A percentile compares a stretch with the other conserved stretches of the same genome.
Conservation (phyloP, 805 yeast genomes). For the Metschnikowia borealis region DNA sequence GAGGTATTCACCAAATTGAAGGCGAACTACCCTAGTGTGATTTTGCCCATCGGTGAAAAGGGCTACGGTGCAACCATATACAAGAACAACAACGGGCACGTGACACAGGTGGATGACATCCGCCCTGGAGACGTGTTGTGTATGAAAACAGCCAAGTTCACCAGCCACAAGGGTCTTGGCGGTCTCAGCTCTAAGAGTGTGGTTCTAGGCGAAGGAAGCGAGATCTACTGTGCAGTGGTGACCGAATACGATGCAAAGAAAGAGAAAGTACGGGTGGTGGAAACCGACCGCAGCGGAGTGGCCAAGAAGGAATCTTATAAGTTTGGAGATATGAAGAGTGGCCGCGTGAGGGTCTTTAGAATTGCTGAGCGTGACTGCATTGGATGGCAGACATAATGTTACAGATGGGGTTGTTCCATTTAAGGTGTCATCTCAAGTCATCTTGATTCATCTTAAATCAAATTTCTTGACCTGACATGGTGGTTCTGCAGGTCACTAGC, state of each 20-base stretch:
- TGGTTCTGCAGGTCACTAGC: too few species aligned
- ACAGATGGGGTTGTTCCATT: not conserved
- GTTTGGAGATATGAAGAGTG: conserved; percentile 69
- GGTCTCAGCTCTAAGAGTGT: conserved; percentile 29
- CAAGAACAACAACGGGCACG: conserved; percentile 41
- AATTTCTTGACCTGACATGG: too few species aligned
- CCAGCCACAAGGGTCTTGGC: conserved; percentile 53
- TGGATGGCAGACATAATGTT: conserved; percentile 25
- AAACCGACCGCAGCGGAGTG: conserved; percentile 46
- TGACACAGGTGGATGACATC: conserved; percentile 56
- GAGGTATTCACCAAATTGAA: conserved; percentile 20
- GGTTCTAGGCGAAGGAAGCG: conserved; percentile 54
- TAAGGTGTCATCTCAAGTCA: too few species aligned
- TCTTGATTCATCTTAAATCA: too few species aligned
- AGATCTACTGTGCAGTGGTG: conserved; percentile 49
- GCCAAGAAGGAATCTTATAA: conserved; percentile 61
- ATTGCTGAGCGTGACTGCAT: conserved; percentile 68
- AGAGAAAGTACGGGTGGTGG: conserved; percentile 65
- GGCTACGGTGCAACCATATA: conserved; percentile 74
- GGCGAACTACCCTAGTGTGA: conserved; percentile 18
- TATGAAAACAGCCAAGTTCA: conserved; percentile 70
- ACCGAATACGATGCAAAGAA: conserved; percentile 72
- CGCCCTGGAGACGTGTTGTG: conserved; percentile 83
- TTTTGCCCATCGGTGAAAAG: conserved; percentile 60
- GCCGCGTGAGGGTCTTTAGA: conserved; percentile 77